Percentiles rank a stretch among this genome's conserved stretches.
phyloP scores from a whole-genome alignment of 179 eudicot genomes.

The Beta corolliflora region DNA sequence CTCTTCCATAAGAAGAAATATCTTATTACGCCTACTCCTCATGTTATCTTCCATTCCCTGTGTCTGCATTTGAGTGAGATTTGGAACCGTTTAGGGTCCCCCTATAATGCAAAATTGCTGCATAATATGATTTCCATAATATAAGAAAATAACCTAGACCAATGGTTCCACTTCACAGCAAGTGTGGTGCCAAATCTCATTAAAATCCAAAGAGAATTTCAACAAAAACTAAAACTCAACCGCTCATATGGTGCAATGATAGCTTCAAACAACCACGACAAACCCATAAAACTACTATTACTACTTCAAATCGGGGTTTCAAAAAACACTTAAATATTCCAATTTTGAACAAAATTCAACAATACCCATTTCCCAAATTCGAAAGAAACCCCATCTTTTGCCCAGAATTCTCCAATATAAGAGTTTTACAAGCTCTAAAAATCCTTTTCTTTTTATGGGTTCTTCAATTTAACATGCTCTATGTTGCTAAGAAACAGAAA shows the following conservation, averaged over 20 bases:
- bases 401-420: background rate
- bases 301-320: background rate
- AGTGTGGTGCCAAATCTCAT: background rate
- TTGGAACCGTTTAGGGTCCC: slow-evolving; percentile 94
- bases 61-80: slow-evolving; percentile 73
- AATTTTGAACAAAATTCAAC: background rate
- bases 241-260: too few relatives aligned
- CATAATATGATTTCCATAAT: slow-evolving; percentile 10
- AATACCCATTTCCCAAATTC: too few relatives aligned
- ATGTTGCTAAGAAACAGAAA: too few relatives aligned
- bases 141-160: background rate
- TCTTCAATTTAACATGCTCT: too few relatives aligned
- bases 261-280: background rate
- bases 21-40: slow-evolving; percentile 94
- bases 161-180: background rate
- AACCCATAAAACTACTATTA: background rate
- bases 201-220: background rate
- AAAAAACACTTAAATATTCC: background rate
- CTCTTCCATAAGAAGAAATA: slow-evolving; percentile 99
- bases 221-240: too few relatives aligned
- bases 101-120: slow-evolving; percentile 93
- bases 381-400: background rate
- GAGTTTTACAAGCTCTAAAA: too few relatives aligned
- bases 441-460: too few relatives aligned
- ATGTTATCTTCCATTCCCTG: slow-evolving; percentile 86